Evolutionary conservation across 257 asterid genomes (phyloP).

Genomic region (Cinchona pubescens): DNA sequence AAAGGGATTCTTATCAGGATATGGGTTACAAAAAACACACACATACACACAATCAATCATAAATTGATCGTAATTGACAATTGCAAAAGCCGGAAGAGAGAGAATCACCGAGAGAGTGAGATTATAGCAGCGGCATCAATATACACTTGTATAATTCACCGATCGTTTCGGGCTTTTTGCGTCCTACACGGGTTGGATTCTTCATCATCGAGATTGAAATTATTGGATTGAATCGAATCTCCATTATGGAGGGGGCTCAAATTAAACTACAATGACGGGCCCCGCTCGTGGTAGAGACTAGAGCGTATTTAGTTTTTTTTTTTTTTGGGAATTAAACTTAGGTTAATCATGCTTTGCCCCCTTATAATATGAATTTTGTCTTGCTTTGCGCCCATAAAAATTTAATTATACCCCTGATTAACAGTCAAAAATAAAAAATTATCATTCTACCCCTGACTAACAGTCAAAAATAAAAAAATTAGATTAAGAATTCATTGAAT

Average conservation of each 20-base stretch:
- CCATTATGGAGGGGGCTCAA: not conserved
- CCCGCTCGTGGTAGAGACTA: too few species aligned
- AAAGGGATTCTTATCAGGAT: not conserved
- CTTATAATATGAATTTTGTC: too few species aligned
- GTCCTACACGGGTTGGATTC: not conserved
- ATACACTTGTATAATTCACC: not conserved
- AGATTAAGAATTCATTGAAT: too few species aligned
- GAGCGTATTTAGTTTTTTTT: too few species aligned
- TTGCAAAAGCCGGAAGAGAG: not conserved
- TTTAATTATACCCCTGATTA: too few species aligned
- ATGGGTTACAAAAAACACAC: not conserved
- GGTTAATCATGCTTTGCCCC: too few species aligned
- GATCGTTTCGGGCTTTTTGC: not conserved
- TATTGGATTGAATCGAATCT: constrained; percentile 6
- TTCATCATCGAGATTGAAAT: constrained; percentile 7
- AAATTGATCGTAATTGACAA: not conserved
- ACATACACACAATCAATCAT: not conserved
- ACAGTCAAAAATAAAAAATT: too few species aligned
- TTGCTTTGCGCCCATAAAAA: too few species aligned
- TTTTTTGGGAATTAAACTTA: too few species aligned
- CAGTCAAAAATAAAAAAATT: too few species aligned
- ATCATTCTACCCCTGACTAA: too few species aligned
- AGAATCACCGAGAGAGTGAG: not conserved
- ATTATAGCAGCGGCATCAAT: not conserved
- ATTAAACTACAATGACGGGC: too few species aligned